Conservation (phyloP, 2,329 filamentous ascomycete species). For the Ambrosiella xylebori region DNA sequence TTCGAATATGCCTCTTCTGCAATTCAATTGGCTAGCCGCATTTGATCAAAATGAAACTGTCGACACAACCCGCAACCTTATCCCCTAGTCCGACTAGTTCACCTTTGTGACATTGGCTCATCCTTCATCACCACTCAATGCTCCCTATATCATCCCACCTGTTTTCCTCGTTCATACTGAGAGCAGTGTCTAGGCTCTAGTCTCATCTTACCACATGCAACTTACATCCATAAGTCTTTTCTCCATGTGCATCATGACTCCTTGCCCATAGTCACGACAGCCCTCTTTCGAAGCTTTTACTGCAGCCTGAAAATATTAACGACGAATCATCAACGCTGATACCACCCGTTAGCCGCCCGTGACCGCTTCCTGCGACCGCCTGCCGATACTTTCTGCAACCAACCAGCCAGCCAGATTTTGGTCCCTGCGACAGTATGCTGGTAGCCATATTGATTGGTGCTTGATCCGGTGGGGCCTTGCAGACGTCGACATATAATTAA, state of each 20-base stretch:
- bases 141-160: not conserved
- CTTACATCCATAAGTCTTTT: too few relatives aligned
- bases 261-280: not conserved
- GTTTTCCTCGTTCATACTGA: not conserved
- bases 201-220: too few relatives aligned
- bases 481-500: not conserved
- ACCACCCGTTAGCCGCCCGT: slow-evolving; percentile 7
- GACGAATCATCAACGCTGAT: not conserved
- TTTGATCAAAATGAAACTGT: not conserved
- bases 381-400: not conserved
- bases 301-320: not conserved
- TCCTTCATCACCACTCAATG: not conserved
- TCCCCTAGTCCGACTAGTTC: not conserved
- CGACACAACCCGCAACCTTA: not conserved
- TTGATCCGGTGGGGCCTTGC: not conserved
- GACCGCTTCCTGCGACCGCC: slow-evolving; percentile 3
- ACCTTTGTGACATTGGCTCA: not conserved
- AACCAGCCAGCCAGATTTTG: not conserved
- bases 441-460: not conserved
- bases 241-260: not conserved
- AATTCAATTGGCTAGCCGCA: not conserved
- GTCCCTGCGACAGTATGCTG: not conserved
- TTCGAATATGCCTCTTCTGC: not conserved
- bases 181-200: not conserved
- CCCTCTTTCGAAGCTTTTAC: not conserved